Evolutionary conservation across 2,329 filamentous ascomycete genomes (phyloP), one percentile per base, ranked within the genome.

Genomic region (Epichloe coenophiala): DNA sequence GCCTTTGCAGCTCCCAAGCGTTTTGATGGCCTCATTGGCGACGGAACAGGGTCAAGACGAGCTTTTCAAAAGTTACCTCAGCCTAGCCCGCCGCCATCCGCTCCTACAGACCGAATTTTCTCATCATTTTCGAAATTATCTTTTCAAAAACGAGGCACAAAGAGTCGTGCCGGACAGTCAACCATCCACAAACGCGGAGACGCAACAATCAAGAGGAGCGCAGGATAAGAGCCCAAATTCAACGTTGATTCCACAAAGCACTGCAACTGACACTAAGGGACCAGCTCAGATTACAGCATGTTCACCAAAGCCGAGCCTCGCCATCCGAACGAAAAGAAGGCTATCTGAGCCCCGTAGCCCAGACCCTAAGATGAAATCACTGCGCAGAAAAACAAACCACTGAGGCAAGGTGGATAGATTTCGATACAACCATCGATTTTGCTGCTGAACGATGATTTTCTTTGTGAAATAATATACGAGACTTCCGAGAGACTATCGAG

Each of bases 1-100:
- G 59, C 65, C 65, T 2, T 59, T 57, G 50, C 58, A 62, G 43
- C 49, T 68, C n/a, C 62, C 63, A 3, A 59, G 58, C 31, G 53
- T 68, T 49, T 45, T 40, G 15, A 31, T 51, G 33, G 21, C 37
- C 11, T 19, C 41, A 9, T 27, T 46, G 21, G 17, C 11, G 23
- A 27, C 35, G 31, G 31, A 27, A 11, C 45, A 44, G 35, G 35
- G 39, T 33, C 41, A 46, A 45, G 38, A 42, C 8, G 45, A 38
- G 12, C 46, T 48, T 8, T 45, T 48, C 17, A 47, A 47, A 31
- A 40, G 45, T 7, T 46, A 46, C 36, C 27, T 36, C 19, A 21
- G 27, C 19, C 38, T 53, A 12, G 38, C 45, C 3, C 46, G 21
- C 11, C 49, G 46, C 37, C 47, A 48, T 21, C 52, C 45, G 5